Evolutionary conservation across 2,329 filamentous ascomycete species (phyloP).

Genomic region (Aureobasidium lini): DNA sequence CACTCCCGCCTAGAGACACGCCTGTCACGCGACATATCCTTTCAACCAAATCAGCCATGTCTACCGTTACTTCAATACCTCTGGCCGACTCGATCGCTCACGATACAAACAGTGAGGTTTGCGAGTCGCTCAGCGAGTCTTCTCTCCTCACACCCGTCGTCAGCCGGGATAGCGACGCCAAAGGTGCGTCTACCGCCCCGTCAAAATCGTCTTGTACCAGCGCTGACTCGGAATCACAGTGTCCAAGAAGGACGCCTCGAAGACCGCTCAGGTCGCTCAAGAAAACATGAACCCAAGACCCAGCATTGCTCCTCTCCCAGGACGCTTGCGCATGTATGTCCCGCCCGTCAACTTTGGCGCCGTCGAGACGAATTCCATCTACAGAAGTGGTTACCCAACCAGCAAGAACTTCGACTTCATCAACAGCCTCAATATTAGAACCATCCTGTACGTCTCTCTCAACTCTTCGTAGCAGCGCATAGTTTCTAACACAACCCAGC

Average conservation of each 20-base stretch:
- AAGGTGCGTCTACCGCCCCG: not conserved
- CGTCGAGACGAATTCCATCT: constrained; percentile 64
- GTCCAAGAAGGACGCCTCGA: not conserved
- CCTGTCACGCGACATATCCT: constrained; percentile 7
- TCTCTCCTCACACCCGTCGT: not conserved
- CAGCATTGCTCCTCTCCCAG: constrained; percentile 4
- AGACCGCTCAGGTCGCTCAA: not conserved
- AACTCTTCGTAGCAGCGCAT: not conserved
- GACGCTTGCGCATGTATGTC: constrained; percentile 30
- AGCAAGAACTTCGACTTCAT: constrained; percentile 64
- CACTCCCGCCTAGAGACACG: not conserved
- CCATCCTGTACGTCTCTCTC: constrained; percentile 57
- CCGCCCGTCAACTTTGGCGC: constrained; percentile 69
- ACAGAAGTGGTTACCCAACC: constrained; percentile 73
- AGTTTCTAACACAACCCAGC: constrained; percentile 20
- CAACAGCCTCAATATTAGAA: constrained; percentile 61
- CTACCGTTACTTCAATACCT: not conserved
- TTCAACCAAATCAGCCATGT: not conserved
- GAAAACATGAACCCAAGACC: constrained; percentile 4
- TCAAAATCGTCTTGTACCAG: not conserved
- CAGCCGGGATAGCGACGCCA: not conserved
- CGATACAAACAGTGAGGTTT: not conserved
- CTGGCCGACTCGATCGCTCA: not conserved
- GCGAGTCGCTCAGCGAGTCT: not conserved
- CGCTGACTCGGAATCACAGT: not conserved